Base-by-base conservation (phyloP, 2,329 filamentous ascomycete species). In the Diaporthe velutina region DNA sequence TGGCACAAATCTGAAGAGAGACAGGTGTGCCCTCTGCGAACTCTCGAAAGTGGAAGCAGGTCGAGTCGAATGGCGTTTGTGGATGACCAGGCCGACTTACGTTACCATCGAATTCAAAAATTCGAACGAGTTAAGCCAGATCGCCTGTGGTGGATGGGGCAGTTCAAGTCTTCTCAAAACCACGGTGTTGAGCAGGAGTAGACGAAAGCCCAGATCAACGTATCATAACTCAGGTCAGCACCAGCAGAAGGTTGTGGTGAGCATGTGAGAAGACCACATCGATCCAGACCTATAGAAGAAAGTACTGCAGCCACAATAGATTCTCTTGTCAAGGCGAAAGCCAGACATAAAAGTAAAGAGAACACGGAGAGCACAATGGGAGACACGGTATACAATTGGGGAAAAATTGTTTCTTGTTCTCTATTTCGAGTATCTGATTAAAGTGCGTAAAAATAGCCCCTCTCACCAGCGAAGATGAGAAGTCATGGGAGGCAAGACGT, bases 381-480 rank as follows among this genome's bases (percentile, higher is more conserved):
- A 28, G 13, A 30, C 15, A 9, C 1, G 28, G 42, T 30, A 60
- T n/a, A 60, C 7, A 7, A 8, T 25, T 35, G 48, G 3, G 57
- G 30, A 19, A 61, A 61, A 42, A 38, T n/a, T 68, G 54, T 48
- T 68, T 55, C 48, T 40, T 66, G 52, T 61, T 72, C 30, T 70
- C 68, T 75, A 71, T 75, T 48, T 71, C 35, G 66, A 61, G 40
- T 71, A 71, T 54, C 33, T 71, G 57, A 45, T 61, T 50, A 54
- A 67, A 33, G 33, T 71, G 52, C 48, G 13, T 60, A 68, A 22
- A 10, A 40, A 30, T 71, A 68, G 74, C 66, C 50, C 55, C 52
- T 45, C 58, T 71, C 71, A 74, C 52, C 74, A 70, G 42, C 52
- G 35, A 68, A 74, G 74, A 75, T 74, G 71, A 74, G 52, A 50